A percentile compares a stretch with the other conserved stretches of the same genome.
phyloP scores from a whole-genome alignment of 2,329 filamentous ascomycete genomes.

The Hansfordia pulvinata region DNA sequence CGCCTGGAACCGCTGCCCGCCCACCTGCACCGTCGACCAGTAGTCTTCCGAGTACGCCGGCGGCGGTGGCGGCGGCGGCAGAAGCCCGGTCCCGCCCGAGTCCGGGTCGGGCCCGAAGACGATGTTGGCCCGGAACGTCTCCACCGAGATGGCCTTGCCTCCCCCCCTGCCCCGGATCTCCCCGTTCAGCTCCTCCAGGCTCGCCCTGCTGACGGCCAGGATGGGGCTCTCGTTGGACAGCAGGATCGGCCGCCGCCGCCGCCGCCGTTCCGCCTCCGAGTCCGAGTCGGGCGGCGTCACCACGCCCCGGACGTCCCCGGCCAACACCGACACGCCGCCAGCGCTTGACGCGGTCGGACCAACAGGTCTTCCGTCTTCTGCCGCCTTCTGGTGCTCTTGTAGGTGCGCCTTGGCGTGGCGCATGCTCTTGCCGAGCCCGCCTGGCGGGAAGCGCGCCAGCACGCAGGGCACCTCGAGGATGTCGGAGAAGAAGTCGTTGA shows the following conservation, averaged over 20 bases:
- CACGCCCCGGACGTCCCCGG: constrained; percentile 38
- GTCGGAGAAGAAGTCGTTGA: constrained; percentile 66
- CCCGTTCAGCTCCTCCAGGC: constrained; percentile 64
- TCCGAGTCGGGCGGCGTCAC: constrained; percentile 46
- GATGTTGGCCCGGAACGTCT: constrained; percentile 82
- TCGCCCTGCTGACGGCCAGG: constrained; percentile 67
- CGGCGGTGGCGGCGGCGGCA: constrained; percentile 7
- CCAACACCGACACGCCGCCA: no score
- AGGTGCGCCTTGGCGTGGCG: constrained; percentile 62
- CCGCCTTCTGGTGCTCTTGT: constrained; percentile 35
- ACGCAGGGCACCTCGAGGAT: constrained; percentile 68
- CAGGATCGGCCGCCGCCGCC: constrained; percentile 46
- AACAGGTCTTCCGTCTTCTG: neutral
- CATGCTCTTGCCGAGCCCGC: constrained; percentile 40
- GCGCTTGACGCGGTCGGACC: no score
- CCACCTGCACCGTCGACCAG: constrained; percentile 60
- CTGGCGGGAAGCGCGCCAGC: constrained; percentile 70
- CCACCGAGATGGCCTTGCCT: constrained; percentile 51
- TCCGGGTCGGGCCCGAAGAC: constrained; percentile 41
- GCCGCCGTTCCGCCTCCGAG: constrained; percentile 28
- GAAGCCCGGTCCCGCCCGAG: constrained; percentile 19
- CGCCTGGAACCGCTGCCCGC: constrained; percentile 50
- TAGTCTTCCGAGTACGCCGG: constrained; percentile 65
- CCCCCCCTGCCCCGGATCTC: constrained; percentile 47
- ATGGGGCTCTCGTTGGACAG: constrained; percentile 93